Evolutionary conservation across 371 early-diverging fungal genomes (phyloP).

Genomic region (Chytridium lagenaria): DNA sequence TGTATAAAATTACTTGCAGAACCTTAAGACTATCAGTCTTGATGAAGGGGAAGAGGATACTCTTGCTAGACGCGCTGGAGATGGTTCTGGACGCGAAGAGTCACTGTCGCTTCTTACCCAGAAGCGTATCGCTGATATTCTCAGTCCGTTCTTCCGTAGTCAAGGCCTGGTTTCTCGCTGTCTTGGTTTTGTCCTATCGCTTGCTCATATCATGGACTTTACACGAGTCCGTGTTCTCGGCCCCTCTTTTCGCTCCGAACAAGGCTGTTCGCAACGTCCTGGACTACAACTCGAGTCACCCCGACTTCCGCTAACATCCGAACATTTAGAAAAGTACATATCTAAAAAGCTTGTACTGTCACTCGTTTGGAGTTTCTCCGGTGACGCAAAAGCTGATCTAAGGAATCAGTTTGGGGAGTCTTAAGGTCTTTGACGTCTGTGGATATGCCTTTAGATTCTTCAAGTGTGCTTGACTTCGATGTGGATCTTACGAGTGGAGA

Average conservation of each 20-base stretch:
- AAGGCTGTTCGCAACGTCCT: conserved; percentile 83
- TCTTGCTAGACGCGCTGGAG: conserved; percentile 53
- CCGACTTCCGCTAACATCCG: conserved; percentile 86
- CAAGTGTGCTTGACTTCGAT: conserved; percentile 91
- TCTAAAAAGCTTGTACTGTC: conserved; percentile 81
- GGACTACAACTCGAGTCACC: conserved; percentile 88
- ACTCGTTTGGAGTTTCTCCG: conserved; percentile 95
- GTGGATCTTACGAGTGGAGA: conserved; percentile 76
- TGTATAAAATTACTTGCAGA: conserved; percentile 83
- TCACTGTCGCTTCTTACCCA: conserved; percentile 53
- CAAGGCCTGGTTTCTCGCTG: conserved; percentile 80
- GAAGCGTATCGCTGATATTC: conserved; percentile 72
- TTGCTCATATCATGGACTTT: conserved; percentile 98
- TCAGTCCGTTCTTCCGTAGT: conserved; percentile 73
- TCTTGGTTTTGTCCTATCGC: conserved; percentile 69
- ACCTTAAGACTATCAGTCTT: conserved; percentile 75
- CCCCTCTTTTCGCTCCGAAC: conserved; percentile 89
- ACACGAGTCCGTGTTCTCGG: conserved; percentile 83
- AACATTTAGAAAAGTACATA: conserved; percentile 79
- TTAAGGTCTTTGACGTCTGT: conserved; percentile 79
- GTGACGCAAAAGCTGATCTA: conserved; percentile 82
- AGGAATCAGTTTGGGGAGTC: conserved; percentile 82
- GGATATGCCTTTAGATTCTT: conserved; percentile 75
- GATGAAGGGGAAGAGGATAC: conserved; percentile 75
- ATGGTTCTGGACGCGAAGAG: conserved; percentile 44